phyloP scores from a whole-genome alignment of 2,329 filamentous ascomycete species.

The Blumeria graminis region DNA sequence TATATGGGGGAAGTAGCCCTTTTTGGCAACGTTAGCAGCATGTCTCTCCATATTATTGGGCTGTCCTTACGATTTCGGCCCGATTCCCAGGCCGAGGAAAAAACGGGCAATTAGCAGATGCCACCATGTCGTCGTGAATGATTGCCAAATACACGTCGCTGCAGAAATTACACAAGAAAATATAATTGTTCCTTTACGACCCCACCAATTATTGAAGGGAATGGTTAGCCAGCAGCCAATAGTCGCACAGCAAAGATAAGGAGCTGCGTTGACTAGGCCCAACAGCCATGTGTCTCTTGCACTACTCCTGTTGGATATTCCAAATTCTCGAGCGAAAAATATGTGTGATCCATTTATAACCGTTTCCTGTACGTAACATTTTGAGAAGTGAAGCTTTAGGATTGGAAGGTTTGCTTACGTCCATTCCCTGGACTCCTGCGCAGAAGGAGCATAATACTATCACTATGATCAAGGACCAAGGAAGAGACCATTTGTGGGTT shows the following conservation, averaged over 20 bases:
- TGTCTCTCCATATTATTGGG: no score
- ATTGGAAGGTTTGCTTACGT: conserved; percentile 1
- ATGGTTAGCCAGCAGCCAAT: conserved; percentile 36
- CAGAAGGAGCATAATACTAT: conserved; percentile 2
- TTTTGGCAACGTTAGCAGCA: conserved; percentile 6
- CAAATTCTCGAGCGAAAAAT: conserved; percentile 21
- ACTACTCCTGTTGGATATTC: conserved; percentile 16
- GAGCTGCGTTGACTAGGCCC: conserved; percentile 29
- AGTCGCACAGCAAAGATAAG: conserved; percentile 23
- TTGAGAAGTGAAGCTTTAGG: background rate
- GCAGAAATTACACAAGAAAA: conserved; percentile 36
- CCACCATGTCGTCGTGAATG: conserved; percentile 30
- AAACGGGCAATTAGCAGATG: conserved; percentile 31
- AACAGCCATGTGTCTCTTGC: conserved; percentile 28
- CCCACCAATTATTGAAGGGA: conserved; percentile 31
- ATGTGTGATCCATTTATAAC: conserved; percentile 22
- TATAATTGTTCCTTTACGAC: conserved; percentile 40
- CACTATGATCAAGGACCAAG: background rate
- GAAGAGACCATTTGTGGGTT: conserved; percentile 2
- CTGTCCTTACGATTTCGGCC: conserved; percentile 18
- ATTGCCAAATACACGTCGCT: conserved; percentile 34
- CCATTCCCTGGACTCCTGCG: conserved; percentile 16
- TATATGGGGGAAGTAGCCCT: conserved; percentile 19
- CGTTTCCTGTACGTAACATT: conserved; percentile 6
- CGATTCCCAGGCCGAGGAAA: conserved; percentile 37